phyloP scores from a whole-genome alignment of 345 rosid species.

The Garcia nutans region DNA sequence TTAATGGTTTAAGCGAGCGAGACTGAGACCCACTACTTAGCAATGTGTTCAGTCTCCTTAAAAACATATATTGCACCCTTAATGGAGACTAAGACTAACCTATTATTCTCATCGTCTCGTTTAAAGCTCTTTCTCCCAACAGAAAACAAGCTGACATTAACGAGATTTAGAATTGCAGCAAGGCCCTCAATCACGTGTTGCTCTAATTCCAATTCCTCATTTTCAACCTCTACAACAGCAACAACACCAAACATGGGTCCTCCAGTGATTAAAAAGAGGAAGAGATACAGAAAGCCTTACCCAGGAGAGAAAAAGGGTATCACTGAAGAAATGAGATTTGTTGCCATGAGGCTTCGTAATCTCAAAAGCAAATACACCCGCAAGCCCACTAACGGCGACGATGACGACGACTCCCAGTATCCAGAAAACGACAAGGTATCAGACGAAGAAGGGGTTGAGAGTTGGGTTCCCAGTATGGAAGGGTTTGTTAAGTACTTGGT shows the following conservation, averaged over 20 bases:
- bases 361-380: conserved; percentile 46
- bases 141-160: neutral
- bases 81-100: neutral
- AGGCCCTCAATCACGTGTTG: conserved; percentile 19
- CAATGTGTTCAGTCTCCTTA: conserved; percentile 7
- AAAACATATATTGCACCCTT: neutral
- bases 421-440: conserved; percentile 10
- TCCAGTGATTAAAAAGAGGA: conserved; percentile 51
- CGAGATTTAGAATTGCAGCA: neutral
- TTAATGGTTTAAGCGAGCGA: neutral
- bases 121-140: conserved; percentile 3
- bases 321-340: conserved; percentile 93
- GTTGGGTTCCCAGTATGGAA: conserved; percentile 67
- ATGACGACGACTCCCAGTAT: conserved; percentile 9
- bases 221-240: conserved; percentile 9
- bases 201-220: conserved; percentile 26
- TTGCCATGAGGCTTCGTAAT: conserved; percentile 88
- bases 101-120: neutral
- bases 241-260: conserved; percentile 16
- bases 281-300: conserved; percentile 61
- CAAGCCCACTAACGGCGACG: conserved; percentile 8
- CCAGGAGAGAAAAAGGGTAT: conserved; percentile 88
- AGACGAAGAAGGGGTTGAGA: conserved; percentile 13
- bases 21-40: neutral
- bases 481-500: conserved; percentile 74